These are phyloP conservation scores for Cryptococcus jaspeensis DNA, from an alignment of 1,284 basidiomycete species.

Conservation along the genomic window DNA sequence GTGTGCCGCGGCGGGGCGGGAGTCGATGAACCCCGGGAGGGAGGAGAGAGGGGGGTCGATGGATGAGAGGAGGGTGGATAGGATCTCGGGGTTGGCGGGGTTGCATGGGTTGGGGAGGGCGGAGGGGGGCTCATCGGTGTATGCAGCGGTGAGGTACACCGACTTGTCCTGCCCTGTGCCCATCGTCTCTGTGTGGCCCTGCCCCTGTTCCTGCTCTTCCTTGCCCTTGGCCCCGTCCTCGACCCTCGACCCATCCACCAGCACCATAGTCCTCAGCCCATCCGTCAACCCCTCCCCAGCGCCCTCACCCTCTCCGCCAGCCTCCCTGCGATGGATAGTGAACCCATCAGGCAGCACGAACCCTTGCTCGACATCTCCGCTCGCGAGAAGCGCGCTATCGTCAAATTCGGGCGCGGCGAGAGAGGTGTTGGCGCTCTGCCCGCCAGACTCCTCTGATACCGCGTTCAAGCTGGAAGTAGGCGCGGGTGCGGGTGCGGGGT, in stretches of 20 bases:
- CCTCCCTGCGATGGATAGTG: constrained; percentile 37
- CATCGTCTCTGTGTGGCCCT: constrained; percentile 8
- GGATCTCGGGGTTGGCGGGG: constrained; percentile 70
- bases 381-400: constrained; percentile 7
- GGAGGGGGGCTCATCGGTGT: background rate
- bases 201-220: background rate
- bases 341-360: constrained; percentile 50
- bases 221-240: background rate
- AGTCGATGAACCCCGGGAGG: constrained; percentile 65
- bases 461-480: background rate
- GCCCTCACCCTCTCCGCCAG: too few relatives aligned
- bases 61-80: constrained; percentile 63
- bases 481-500: too few relatives aligned
- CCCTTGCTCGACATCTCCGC: constrained; percentile 9
- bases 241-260: constrained; percentile 17
- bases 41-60: constrained; percentile 59
- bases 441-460: background rate
- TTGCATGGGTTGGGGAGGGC: constrained; percentile 75
- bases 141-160: constrained; percentile 21
- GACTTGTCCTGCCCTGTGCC: constrained; percentile 15
- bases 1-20: constrained; percentile 58
- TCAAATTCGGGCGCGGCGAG: constrained; percentile 11
- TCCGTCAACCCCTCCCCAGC: too few relatives aligned
- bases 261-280: constrained; percentile 25
- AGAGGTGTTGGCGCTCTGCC: too few relatives aligned